A percentile compares a stretch with the other conserved stretches of the same genome.
These are phyloP conservation scores for Thelephora aurantiotincta DNA, from an alignment of 768 basidiomycete species.

Conservation along the genomic window DNA sequence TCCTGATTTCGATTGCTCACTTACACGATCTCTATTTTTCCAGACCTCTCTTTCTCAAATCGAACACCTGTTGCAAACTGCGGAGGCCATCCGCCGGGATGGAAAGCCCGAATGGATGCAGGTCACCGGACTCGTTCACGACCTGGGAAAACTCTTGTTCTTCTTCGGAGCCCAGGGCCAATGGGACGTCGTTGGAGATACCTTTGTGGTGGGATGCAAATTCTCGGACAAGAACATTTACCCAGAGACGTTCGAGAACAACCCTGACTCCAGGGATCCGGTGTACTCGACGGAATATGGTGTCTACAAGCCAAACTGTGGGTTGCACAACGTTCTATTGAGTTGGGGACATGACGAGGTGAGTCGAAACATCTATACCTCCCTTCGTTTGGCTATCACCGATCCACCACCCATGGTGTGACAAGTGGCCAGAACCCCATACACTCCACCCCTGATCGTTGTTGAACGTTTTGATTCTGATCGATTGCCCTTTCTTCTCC, in stretches of 20 bases:
- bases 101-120: constrained; percentile 92
- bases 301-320: constrained; percentile 67
- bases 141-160: constrained; percentile 78
- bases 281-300: constrained; percentile 62
- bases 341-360: constrained; percentile 91
- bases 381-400: constrained; percentile 1
- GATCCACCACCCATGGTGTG: constrained; percentile 1
- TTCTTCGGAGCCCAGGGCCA: constrained; percentile 81
- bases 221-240: constrained; percentile 79
- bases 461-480: neutral
- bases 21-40: constrained; percentile 9
- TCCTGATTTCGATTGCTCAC: constrained; percentile 9
- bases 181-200: constrained; percentile 90
- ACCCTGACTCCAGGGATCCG: constrained; percentile 52
- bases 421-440: neutral
- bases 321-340: constrained; percentile 77
- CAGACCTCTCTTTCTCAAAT: constrained; percentile 75
- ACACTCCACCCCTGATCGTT: neutral
- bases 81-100: constrained; percentile 77
- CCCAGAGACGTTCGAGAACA: constrained; percentile 60
- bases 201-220: constrained; percentile 73
- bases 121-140: constrained; percentile 75
- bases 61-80: constrained; percentile 82
- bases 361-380: constrained; percentile 7
- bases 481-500: neutral